Base-by-base conservation (phyloP, 495 filamentous ascomycete genomes). In the Parmelia sp. region DNA sequence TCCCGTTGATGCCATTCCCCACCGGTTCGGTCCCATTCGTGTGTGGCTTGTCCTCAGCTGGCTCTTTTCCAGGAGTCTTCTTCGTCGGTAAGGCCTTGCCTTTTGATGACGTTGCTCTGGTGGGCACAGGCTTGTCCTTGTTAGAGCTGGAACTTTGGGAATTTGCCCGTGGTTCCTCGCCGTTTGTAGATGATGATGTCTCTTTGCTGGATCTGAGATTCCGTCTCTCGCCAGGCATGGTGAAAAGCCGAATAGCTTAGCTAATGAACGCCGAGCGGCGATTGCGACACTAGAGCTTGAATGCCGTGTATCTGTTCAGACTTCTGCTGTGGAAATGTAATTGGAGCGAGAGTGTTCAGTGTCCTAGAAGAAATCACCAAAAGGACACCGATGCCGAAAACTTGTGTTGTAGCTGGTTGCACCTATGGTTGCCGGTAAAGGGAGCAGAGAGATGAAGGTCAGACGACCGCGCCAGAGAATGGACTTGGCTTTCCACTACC, bases 1-100 rank as follows among this genome's bases (percentile, higher is more conserved):
- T 83, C 68, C 86, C 86, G 72, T 89, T 85, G 76, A 90, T 80
- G 69, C 88, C 84, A 76, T 90, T 90, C 75, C 89, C 85, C 61
- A 86, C 79, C 63, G 87, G 84, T 69, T 90, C 85, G 60, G 84
- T 86, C 66, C 86, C 86, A 77, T 89, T 89, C 61, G 77, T 78
- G 73, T 88, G 87, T 72, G 86, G 86, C 74, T 88, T 86, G 71
- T 90, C 89, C 70, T 80, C 83, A 62, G 79, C 82, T 79, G 82
- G 81, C 61, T 76, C 76, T 71, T 74, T 69, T 44, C 39, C 45
- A 27, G 72, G 65, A 68, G 71, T 76, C 73, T 82, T 83, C 71
- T 80, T 79, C 56, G 72, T 66, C 63, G 76, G 71, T 70, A 73
- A 73, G 37, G 77, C 66, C 72, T 81, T 83, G 72, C 74, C 75